phyloP scores from a whole-genome alignment of 495 filamentous ascomycete genomes.

The Aspergillus ostianus region DNA sequence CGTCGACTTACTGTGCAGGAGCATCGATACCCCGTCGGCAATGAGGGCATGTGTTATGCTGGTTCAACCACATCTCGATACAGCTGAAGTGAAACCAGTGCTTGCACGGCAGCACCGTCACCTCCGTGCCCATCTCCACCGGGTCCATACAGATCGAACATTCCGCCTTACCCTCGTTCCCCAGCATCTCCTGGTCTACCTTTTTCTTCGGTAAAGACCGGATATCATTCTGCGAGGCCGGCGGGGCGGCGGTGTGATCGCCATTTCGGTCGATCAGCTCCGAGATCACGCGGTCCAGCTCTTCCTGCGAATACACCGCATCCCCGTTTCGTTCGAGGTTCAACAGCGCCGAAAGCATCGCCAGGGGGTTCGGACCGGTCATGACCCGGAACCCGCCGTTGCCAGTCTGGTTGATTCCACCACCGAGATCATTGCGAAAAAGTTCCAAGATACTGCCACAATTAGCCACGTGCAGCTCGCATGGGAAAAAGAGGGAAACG shows the following conservation, averaged over 20 bases:
- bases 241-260: conserved; percentile 74
- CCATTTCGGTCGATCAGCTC: conserved; percentile 80
- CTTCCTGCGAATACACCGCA: conserved; percentile 89
- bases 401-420: conserved; percentile 14
- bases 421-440: conserved; percentile 22
- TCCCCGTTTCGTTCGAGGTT: conserved; percentile 68
- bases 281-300: conserved; percentile 83
- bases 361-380: conserved; percentile 30
- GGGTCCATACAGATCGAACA: conserved; percentile 95
- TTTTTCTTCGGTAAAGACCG: conserved; percentile 66
- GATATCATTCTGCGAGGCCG: conserved; percentile 74
- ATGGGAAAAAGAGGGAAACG: conserved; percentile 10
- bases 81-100: conserved; percentile 91
- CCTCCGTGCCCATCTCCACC: conserved; percentile 69
- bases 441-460: conserved; percentile 32
- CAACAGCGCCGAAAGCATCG: conserved; percentile 49
- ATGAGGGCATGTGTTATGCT: conserved; percentile 89
- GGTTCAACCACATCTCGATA: conserved; percentile 73
- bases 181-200: conserved; percentile 64
- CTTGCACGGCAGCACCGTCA: conserved; percentile 76
- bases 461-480: not conserved
- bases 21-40: conserved; percentile 73
- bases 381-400: conserved; percentile 22
- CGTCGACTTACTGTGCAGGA: conserved; percentile 24
- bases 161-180: conserved; percentile 63